Percentiles rank a stretch among this genome's conserved stretches.
These are phyloP conservation scores for Viola odorata DNA, from an alignment of 345 rosid species.

Conservation along the genomic window DNA sequence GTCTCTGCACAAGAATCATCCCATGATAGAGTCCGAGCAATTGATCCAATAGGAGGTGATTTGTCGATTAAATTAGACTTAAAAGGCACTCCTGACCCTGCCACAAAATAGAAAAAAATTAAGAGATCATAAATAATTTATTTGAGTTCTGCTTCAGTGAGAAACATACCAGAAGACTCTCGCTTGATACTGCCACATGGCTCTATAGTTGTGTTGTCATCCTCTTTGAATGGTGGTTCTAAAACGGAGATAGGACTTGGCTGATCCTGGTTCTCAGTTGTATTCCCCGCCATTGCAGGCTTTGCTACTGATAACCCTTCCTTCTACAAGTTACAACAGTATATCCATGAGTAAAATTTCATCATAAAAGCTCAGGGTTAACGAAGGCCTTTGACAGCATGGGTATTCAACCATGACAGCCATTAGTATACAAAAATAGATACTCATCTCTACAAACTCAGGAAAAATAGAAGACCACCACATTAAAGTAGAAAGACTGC, in stretches of 20 bases:
- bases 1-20: conserved; percentile 39
- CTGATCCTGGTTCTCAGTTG: conserved; percentile 74
- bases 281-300: conserved; percentile 28
- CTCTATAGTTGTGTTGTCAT: conserved; percentile 39
- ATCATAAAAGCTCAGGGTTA: too few relatives aligned
- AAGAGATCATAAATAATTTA: too few relatives aligned
- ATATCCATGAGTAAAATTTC: background rate
- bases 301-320: conserved; percentile 41
- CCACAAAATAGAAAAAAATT: background rate
- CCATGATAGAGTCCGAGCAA: conserved; percentile 57
- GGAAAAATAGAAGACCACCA: too few relatives aligned
- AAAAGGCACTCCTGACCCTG: conserved; percentile 45
- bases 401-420: too few relatives aligned
- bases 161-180: conserved; percentile 35
- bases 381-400: too few relatives aligned
- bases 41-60: conserved; percentile 65
- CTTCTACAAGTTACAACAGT: conserved; percentile 34
- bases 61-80: conserved; percentile 74
- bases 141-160: background rate
- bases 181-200: conserved; percentile 35
- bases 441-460: too few relatives aligned
- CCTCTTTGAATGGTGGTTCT: conserved; percentile 65
- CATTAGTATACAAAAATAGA: too few relatives aligned
- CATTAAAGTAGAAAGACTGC: too few relatives aligned
- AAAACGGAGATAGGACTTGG: conserved; percentile 92